These are phyloP conservation scores for Achaetomiella virescens DNA, from an alignment of 495 filamentous ascomycete genomes.

Conservation along the genomic window DNA sequence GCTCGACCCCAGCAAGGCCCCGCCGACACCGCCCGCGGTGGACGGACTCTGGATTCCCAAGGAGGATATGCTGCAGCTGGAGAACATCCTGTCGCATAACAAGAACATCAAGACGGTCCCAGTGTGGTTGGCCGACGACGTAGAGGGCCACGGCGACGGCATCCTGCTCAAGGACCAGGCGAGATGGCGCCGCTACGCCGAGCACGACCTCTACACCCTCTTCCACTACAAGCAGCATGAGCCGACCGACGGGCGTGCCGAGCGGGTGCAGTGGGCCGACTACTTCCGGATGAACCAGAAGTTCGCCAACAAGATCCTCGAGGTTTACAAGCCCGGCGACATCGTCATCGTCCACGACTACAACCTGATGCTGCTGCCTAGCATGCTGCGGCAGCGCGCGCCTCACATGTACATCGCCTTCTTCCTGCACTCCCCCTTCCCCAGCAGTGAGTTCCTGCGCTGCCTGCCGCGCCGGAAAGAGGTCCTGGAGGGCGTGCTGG, in stretches of 20 bases:
- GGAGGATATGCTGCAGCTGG: slow-evolving; percentile 61
- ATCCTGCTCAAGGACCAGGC: slow-evolving; percentile 68
- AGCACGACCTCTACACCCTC: slow-evolving; percentile 80
- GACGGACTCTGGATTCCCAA: slow-evolving; percentile 60
- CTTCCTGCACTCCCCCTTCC: slow-evolving; percentile 88
- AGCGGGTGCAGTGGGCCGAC: slow-evolving; percentile 79
- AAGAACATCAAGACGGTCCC: slow-evolving; percentile 62
- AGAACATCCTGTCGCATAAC: slow-evolving; percentile 60
- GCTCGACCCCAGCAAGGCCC: slow-evolving; percentile 50
- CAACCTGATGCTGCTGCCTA: slow-evolving; percentile 79
- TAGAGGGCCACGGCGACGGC: slow-evolving; percentile 55
- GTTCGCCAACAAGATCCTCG: slow-evolving; percentile 78
- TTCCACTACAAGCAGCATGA: slow-evolving; percentile 93
- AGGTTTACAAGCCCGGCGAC: slow-evolving; percentile 83
- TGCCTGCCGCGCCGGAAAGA: slow-evolving; percentile 82
- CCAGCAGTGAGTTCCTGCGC: slow-evolving; percentile 86
- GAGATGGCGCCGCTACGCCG: slow-evolving; percentile 80
- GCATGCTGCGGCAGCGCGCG: slow-evolving; percentile 71
- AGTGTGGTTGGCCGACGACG: slow-evolving; percentile 76
- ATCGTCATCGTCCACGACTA: slow-evolving; percentile 90
- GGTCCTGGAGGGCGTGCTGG: slow-evolving; percentile 77
- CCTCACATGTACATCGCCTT: slow-evolving; percentile 85
- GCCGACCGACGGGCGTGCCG: slow-evolving; percentile 72
- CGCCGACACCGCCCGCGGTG: slow-evolving; percentile 47
- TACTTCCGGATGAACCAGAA: slow-evolving; percentile 81